These are phyloP conservation scores for Chaetothyriales sp. DNA, from an alignment of 2,329 filamentous ascomycete species.

Conservation along the genomic window DNA sequence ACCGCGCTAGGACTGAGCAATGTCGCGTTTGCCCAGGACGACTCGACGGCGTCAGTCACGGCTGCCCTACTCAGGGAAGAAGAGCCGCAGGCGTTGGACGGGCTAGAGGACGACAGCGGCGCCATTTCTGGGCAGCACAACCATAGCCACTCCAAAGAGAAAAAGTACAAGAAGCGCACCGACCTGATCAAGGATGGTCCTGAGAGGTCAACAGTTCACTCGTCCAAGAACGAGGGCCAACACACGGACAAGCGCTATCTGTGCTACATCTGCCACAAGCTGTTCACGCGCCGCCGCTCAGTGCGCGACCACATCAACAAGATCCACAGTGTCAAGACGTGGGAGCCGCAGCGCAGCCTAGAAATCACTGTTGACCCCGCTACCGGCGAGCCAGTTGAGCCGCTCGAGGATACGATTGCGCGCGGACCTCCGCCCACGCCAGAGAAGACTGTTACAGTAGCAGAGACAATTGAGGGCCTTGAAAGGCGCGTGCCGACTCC, in stretches of 20 bases:
- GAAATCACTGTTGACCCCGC: slow-evolving; percentile 17
- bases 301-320: slow-evolving; percentile 18
- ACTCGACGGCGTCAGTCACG: not conserved
- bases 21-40: slow-evolving; percentile 1
- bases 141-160: slow-evolving; percentile 2
- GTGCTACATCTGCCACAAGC: slow-evolving; percentile 17
- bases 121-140: not conserved
- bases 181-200: not conserved
- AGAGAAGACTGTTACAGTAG: slow-evolving; percentile 6
- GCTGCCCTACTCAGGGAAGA: slow-evolving; percentile 1
- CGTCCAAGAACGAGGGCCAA: slow-evolving; percentile 18
- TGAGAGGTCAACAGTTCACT: slow-evolving; percentile 12
- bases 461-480: slow-evolving; percentile 3
- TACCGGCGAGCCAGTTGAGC: slow-evolving; percentile 14
- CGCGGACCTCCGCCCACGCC: slow-evolving; percentile 14
- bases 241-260: slow-evolving; percentile 17
- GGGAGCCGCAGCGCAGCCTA: slow-evolving; percentile 14
- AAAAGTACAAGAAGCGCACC: slow-evolving; percentile 9
- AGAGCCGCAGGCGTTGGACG: slow-evolving; percentile 1
- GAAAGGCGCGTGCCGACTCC: not conserved
- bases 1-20: slow-evolving; percentile 7
- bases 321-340: slow-evolving; percentile 17
- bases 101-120: slow-evolving; percentile 1
- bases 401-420: slow-evolving; percentile 15
- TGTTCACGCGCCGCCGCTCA: slow-evolving; percentile 16